Evolutionary conservation across 2,329 filamentous ascomycete species (phyloP), one percentile per base, ranked within the genome.

Genomic region (Fusarium floridanum): DNA sequence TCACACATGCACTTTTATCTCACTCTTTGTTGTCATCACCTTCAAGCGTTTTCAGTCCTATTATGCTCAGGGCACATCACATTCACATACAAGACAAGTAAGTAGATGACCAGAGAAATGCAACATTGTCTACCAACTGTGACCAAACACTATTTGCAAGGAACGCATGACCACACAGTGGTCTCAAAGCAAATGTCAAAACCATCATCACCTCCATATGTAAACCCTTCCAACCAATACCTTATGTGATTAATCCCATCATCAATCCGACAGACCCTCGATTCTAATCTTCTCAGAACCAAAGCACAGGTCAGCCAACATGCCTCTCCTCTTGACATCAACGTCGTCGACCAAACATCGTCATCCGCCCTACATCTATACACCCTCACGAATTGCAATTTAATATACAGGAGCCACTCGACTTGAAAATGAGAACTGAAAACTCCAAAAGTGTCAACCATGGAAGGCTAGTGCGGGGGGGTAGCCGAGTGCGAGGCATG

Each of bases 401-500:
- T 74, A 75, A 75, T 75, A 75, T 75, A 74, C 72, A 70, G 68
- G 56, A 68, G 61, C 61, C 45, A 62, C 36, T 61, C 37, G 56
- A 39, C 66, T 45, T 41, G 34, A 36, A 48, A 29, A 27, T 11
- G 32, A 56, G 45, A 43, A 36, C 11, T 43, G 43, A 14, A 53
- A 64, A 39, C 61, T 68, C 48, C 11, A 34, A 20, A 63, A 61
- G 50, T 36, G 34, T 24, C 37, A 27, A 59, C 22, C 20, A 62
- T 57, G 20, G 39, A 50, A 55, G 71, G 39, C 61, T 14, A 61
- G 43, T 20, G 41, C 20, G 12, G 41, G 41, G 12, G 41, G 41
- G 20, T 22, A 45, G 43, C 12, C 43, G 43, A 45, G 7, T 29
- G n/a, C 11, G 60, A 60, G 60, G 22, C 29, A 60, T 45, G 41